Evolutionary conservation across 306 rosid species (phyloP), one percentile per base, ranked within the genome.

Genomic region (Parietaria judaica): DNA sequence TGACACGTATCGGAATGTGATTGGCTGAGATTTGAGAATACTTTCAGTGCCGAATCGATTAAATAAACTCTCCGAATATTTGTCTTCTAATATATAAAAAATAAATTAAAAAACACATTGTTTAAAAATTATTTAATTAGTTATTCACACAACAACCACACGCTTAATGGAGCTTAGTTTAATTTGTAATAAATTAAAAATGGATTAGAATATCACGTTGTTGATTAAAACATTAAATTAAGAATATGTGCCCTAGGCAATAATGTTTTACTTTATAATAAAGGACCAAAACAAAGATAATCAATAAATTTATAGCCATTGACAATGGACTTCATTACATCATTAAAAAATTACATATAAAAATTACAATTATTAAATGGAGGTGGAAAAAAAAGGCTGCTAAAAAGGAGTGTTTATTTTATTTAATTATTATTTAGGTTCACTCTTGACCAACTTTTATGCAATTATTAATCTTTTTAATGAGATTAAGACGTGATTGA

Each of bases 401-500:
- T 41, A 15, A 31, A 11, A 45, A 23, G 54, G 7, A 17, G 41
- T 12, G 66, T 7, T 23, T 41, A 5, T 41, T 41, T 41, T 41
- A 8, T 41, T 41, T 41, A 5, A 41, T 41, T 41, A 5, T 41
- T 41, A 41, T 41, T 41, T 36, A 23, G 23, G 23, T 9, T 61
- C 13, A 35, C 11, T 41, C 9, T 41, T 48, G 39, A 6, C 54
- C 36, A 17, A 11, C 41, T 61, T 17, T 47, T 7, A 46, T 47
- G 54, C 14, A 47, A 56, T 56, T 8, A 36, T 13, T 58, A 47
- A 36, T 36, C 38, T 47, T 61, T 61, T 38, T 54, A 39, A 61
- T 11, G 54, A 47, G 39, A 45, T 57, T 57, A 57, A 47, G 66
- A 61, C 53, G 66, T 61, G 55, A 47, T 47, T 61, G 66, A 61